phyloP scores from a whole-genome alignment of 2,329 filamentous ascomycete genomes.

The Cladosporium cucumerinum region DNA sequence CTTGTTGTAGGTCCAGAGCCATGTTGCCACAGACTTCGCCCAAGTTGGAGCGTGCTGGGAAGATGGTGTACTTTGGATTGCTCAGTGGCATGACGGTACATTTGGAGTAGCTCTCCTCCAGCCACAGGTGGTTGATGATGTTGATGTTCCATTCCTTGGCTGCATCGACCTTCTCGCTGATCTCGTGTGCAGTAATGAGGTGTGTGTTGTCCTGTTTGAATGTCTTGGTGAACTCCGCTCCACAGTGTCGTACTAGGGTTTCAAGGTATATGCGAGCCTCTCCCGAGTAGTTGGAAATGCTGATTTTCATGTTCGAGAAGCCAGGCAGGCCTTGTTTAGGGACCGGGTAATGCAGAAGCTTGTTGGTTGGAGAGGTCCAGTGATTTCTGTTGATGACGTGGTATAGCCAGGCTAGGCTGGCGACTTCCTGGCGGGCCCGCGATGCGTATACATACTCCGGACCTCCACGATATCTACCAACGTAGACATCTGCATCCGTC shows the following conservation, averaged over 20 bases:
- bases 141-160: constrained; percentile 89
- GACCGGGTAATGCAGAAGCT: constrained; percentile 85
- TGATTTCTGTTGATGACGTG: constrained; percentile 82
- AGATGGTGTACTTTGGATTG: constrained; percentile 75
- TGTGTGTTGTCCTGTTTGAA: constrained; percentile 96
- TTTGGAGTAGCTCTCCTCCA: constrained; percentile 94
- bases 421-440: constrained; percentile 74
- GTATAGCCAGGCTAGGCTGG: constrained; percentile 91
- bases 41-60: constrained; percentile 84
- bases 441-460: constrained; percentile 73
- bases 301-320: constrained; percentile 74
- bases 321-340: constrained; percentile 73
- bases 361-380: constrained; percentile 80
- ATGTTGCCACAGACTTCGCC: constrained; percentile 92
- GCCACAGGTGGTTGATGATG: constrained; percentile 92
- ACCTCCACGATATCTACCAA: constrained; percentile 85
- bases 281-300: constrained; percentile 92
- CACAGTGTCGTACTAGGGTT: constrained; percentile 79
- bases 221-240: constrained; percentile 88
- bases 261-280: constrained; percentile 91
- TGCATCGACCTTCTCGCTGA: constrained; percentile 89
- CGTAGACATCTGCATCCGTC: constrained; percentile 72
- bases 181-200: constrained; percentile 82
- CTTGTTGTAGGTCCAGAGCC: constrained; percentile 67
- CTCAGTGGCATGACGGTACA: constrained; percentile 73